Conservation (phyloP, 305 asterid species). For the Fraxinus sp. region DNA sequence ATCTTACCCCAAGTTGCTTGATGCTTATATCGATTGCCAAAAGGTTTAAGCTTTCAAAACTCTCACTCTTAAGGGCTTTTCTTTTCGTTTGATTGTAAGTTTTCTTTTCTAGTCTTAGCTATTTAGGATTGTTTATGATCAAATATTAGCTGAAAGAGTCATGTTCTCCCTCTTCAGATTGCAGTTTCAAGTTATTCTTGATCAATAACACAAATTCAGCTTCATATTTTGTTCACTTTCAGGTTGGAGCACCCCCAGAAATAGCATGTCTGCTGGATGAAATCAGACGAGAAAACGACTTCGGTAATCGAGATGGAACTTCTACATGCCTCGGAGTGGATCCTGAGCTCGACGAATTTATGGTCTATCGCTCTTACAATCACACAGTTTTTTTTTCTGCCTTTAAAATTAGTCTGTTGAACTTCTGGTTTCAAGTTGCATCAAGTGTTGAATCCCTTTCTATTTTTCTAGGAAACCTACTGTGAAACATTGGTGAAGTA, state of each 20-base stretch:
- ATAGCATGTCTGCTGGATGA: conserved; percentile 67
- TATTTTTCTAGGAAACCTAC: conserved; percentile 58
- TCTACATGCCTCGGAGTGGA: conserved; percentile 63
- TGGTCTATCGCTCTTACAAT: conserved; percentile 50
- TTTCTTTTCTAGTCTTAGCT: not conserved
- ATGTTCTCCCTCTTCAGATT: not conserved
- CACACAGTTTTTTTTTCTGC: not conserved
- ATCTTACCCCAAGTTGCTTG: conserved; percentile 58
- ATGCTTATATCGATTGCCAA: conserved; percentile 83
- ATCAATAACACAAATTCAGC: not conserved
- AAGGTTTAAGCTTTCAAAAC: conserved; percentile 48
- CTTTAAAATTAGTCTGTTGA: not conserved
- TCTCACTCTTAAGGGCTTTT: not conserved
- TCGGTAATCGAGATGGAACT: conserved; percentile 29
- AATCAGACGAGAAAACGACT: conserved; percentile 51
- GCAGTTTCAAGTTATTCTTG: not conserved
- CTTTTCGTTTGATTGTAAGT: not conserved
- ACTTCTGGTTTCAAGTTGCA: not conserved
- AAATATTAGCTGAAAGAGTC: not conserved
- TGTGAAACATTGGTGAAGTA: conserved; percentile 63
- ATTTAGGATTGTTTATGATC: not conserved
- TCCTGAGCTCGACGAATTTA: conserved; percentile 85
- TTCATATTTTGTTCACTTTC: not conserved
- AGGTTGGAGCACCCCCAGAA: conserved; percentile 93
- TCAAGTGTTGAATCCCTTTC: not conserved